These are phyloP conservation scores for Hibiscus syriacus DNA, from an alignment of 345 rosid genomes.

Conservation along the genomic window DNA sequence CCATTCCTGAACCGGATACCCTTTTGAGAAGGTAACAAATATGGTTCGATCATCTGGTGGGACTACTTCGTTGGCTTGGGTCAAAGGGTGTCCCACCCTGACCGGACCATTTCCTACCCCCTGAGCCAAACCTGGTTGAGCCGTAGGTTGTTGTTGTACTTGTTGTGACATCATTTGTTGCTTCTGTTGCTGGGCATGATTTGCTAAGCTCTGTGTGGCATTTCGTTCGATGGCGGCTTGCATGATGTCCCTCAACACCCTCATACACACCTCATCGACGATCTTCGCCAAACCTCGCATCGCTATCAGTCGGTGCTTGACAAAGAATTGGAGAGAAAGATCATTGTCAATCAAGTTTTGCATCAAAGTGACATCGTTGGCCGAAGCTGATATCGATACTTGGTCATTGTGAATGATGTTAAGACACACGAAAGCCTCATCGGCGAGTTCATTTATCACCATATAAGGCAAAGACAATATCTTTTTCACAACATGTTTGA, in stretches of 20 bases:
- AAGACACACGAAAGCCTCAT: conserved; percentile 40
- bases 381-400: neutral
- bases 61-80: neutral
- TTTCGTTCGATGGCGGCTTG: conserved; percentile 23
- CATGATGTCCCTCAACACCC: conserved; percentile 38
- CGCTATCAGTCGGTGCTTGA: conserved; percentile 16
- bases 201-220: conserved; percentile 8
- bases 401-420: conserved; percentile 14
- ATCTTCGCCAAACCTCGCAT: conserved; percentile 21
- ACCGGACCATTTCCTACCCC: neutral
- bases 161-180: neutral
- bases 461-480: conserved; percentile 27
- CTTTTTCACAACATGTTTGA: conserved; percentile 16
- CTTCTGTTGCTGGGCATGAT: neutral
- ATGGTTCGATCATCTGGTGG: conserved; percentile 45
- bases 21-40: conserved; percentile 59
- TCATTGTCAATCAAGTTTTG: conserved; percentile 21
- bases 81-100: neutral
- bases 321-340: conserved; percentile 26
- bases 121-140: neutral
- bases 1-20: conserved; percentile 43
- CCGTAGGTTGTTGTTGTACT: neutral
- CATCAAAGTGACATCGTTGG: conserved; percentile 24
- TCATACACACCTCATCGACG: conserved; percentile 24
- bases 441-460: conserved; percentile 33